Conservation (phyloP, 345 rosid species). For the Diplotaxis tenuifolia region DNA sequence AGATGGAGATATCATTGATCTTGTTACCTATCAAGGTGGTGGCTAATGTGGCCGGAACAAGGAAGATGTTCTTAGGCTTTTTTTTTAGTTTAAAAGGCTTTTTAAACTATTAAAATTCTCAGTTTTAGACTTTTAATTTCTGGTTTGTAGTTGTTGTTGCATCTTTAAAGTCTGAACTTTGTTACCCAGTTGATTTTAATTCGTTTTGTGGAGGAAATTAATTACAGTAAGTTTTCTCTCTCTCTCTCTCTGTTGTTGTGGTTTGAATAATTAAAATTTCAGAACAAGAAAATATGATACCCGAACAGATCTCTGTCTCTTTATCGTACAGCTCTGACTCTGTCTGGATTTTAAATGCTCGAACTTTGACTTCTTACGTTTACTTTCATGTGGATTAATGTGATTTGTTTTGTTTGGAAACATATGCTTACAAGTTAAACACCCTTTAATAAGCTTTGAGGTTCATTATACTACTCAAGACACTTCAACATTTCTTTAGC, state of each 20-base stretch:
- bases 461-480: neutral
- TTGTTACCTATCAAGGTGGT: conserved; percentile 9
- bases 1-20: conserved; percentile 18
- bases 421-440: neutral
- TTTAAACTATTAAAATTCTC: neutral
- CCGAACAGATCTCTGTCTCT: conserved; percentile 77
- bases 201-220: neutral
- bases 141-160: neutral
- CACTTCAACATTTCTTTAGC: neutral
- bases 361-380: neutral
- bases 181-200: conserved; percentile 5
- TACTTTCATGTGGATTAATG: neutral
- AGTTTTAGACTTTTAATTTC: neutral
- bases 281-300: conserved; percentile 33
- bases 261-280: neutral
- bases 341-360: conserved; percentile 44
- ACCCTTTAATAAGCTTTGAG: neutral
- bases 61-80: neutral
- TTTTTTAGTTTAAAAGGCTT: neutral
- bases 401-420: neutral
- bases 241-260: neutral
- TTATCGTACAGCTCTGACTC: conserved; percentile 64
- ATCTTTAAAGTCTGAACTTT: neutral
- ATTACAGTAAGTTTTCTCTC: neutral
- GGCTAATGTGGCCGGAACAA: conserved; percentile 25